Evolutionary conservation across 495 filamentous ascomycete genomes (phyloP).

Genomic region (Neurospora tetrasperma): DNA sequence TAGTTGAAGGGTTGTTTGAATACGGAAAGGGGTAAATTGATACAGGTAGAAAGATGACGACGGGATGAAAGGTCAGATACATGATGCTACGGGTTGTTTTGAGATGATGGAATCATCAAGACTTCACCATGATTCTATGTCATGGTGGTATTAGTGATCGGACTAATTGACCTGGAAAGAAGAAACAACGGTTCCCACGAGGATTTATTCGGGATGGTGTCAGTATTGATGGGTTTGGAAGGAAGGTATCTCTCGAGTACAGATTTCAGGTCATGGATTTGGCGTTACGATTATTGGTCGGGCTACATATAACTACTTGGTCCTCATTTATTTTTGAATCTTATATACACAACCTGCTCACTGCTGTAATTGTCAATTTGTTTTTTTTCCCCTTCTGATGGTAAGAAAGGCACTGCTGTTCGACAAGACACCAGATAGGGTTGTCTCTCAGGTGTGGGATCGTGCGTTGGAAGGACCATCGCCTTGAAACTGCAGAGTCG

Average conservation of each 20-base stretch:
- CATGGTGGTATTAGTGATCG: neutral
- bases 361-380: neutral
- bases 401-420: neutral
- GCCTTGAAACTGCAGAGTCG: neutral
- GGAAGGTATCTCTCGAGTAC: neutral
- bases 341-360: neutral
- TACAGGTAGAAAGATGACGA: neutral
- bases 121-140: too few species aligned
- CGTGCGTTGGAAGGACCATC: neutral
- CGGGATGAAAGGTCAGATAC: neutral
- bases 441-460: too few species aligned
- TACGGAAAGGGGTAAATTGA: too few species aligned
- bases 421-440: neutral
- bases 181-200: neutral
- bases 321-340: neutral
- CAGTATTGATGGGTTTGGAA: neutral
- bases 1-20: too few species aligned
- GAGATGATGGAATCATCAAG: neutral
- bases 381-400: neutral
- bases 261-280: neutral
- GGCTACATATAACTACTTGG: neutral
- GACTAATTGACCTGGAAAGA: neutral
- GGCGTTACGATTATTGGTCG: neutral
- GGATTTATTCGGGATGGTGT: neutral
- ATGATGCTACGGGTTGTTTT: neutral